phyloP scores from a whole-genome alignment of 164 flowering plant genomes.

The Vitis rotundifolia region DNA sequence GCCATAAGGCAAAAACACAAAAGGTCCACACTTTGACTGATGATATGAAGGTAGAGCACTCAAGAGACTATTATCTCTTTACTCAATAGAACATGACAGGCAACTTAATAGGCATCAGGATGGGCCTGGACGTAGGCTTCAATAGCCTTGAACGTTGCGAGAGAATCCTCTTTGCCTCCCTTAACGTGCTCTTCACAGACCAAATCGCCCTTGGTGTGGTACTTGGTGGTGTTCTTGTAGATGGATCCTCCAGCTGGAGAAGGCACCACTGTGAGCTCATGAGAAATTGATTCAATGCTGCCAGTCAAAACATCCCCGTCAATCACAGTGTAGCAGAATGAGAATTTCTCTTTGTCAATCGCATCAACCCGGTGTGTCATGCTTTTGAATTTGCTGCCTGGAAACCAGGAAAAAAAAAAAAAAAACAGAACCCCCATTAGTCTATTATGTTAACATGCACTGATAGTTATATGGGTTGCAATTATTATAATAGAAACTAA shows the following conservation, averaged over 20 bases:
- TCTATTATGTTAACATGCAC: not conserved
- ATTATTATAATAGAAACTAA: not conserved
- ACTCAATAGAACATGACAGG: too few relatives aligned
- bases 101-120: too few relatives aligned
- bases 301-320: constrained; percentile 21
- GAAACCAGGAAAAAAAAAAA: constrained; percentile 1
- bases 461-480: too few relatives aligned
- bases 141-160: constrained; percentile 5
- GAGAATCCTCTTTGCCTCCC: too few relatives aligned
- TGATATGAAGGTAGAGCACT: too few relatives aligned
- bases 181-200: too few relatives aligned
- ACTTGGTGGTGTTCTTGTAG: constrained; percentile 20
- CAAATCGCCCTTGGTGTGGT: not conserved
- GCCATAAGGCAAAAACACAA: too few relatives aligned
- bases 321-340: constrained; percentile 20
- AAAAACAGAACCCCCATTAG: too few relatives aligned
- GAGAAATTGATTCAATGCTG: constrained; percentile 17
- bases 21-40: too few relatives aligned
- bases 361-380: constrained; percentile 27
- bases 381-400: constrained; percentile 26
- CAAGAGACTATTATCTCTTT: too few relatives aligned
- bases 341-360: constrained; percentile 22
- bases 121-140: not conserved
- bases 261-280: constrained; percentile 21
- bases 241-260: constrained; percentile 28